Conservation (phyloP, 139 green algal species). For the Micractinium conductrix region DNA sequence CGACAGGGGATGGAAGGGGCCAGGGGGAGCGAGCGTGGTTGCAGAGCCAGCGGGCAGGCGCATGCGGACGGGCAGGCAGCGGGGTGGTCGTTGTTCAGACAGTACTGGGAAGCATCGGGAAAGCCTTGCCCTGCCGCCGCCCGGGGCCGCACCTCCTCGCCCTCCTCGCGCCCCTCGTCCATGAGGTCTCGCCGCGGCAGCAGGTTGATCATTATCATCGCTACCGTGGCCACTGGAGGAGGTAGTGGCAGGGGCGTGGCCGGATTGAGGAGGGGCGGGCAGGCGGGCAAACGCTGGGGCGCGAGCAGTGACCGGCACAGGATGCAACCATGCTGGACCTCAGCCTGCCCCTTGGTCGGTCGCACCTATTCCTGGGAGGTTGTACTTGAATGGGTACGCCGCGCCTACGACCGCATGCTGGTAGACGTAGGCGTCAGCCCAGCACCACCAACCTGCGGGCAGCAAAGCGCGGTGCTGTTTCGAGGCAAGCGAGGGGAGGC, state of each 20-base stretch:
- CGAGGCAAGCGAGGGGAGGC: not conserved
- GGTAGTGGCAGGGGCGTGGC: not conserved
- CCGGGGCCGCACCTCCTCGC: slow-evolving; percentile 34
- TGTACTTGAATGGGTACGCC: slow-evolving; percentile 52
- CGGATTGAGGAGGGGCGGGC: not conserved
- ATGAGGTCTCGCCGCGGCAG: slow-evolving; percentile 43
- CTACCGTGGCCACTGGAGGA: slow-evolving; percentile 45
- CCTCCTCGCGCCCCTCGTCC: slow-evolving; percentile 33
- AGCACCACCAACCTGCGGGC: slow-evolving; percentile 45
- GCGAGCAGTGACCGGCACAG: not conserved
- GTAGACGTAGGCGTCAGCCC: slow-evolving; percentile 48
- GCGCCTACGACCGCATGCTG: slow-evolving; percentile 22
- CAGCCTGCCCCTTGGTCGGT: not conserved
- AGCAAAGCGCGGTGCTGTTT: not conserved
- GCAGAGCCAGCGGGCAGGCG: not conserved
- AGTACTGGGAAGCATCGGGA: not conserved
- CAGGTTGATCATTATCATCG: slow-evolving; percentile 57
- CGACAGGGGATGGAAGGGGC: not conserved
- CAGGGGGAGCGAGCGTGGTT: not conserved
- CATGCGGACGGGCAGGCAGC: not conserved
- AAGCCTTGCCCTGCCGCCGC: no score
- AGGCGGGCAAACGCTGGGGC: not conserved
- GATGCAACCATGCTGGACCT: not conserved
- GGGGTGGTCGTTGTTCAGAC: not conserved
- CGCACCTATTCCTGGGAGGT: slow-evolving; percentile 33